Evolutionary conservation across 306 rosid genomes (phyloP).

Genomic region (Corylus heterophylla): DNA sequence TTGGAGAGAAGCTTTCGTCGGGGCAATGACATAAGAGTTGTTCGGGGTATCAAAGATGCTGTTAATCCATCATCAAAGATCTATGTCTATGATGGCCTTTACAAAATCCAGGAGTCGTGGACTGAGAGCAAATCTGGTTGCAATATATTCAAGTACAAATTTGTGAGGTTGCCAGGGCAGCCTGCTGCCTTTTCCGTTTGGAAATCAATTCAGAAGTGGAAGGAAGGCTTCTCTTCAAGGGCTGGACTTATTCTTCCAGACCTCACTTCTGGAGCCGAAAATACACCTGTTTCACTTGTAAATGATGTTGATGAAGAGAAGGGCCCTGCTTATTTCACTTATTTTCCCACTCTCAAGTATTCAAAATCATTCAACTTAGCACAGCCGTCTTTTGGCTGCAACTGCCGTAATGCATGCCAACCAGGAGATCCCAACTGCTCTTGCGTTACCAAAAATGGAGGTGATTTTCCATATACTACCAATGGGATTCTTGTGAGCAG

Average conservation of each 20-base stretch:
- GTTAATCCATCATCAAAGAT: slow-evolving; percentile 38
- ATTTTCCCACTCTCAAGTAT: slow-evolving; percentile 44
- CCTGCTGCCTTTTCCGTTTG: slow-evolving; percentile 47
- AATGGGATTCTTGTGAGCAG: slow-evolving; percentile 55
- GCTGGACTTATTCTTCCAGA: slow-evolving; percentile 55
- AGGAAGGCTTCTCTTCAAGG: slow-evolving; percentile 35
- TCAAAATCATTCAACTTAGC: slow-evolving; percentile 34
- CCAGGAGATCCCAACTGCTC: slow-evolving; percentile 61
- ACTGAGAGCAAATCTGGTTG: slow-evolving; percentile 55
- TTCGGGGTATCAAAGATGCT: slow-evolving; percentile 55
- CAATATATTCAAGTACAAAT: slow-evolving; percentile 62
- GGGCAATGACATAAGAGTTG: slow-evolving; percentile 57
- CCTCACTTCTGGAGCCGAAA: slow-evolving; percentile 57
- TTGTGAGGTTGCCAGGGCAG: slow-evolving; percentile 63
- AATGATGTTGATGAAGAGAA: slow-evolving; percentile 63
- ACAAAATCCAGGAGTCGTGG: slow-evolving; percentile 60
- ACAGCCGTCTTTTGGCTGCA: slow-evolving; percentile 46
- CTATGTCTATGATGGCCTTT: slow-evolving; percentile 70
- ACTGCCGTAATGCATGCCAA: slow-evolving; percentile 46
- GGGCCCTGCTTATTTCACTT: slow-evolving; percentile 54
- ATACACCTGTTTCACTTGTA: slow-evolving; percentile 57
- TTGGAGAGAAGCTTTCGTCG: slow-evolving; percentile 51
- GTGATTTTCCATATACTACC: slow-evolving; percentile 56
- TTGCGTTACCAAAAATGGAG: slow-evolving; percentile 58
- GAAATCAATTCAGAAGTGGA: slow-evolving; percentile 57